phyloP scores from a whole-genome alignment of 78 protist genomes.

The Fonticula alba region DNA sequence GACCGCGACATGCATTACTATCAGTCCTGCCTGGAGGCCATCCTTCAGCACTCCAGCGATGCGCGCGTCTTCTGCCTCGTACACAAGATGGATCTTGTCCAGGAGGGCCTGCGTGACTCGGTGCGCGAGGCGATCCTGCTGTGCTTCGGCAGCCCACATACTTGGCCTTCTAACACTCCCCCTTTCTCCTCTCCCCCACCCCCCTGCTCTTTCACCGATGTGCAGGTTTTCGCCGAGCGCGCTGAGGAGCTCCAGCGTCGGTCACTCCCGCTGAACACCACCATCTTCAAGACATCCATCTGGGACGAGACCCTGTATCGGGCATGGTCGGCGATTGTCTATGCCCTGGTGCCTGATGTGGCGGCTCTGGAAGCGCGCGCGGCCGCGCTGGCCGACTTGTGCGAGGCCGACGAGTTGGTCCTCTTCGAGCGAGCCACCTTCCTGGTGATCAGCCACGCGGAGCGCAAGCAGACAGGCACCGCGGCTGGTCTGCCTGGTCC shows the following conservation, averaged over 20 bases:
- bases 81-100: conserved; percentile 93
- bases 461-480: conserved; percentile 23
- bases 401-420: conserved; percentile 87
- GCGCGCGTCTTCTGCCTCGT: conserved; percentile 76
- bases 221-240: conserved; percentile 25
- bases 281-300: conserved; percentile 75
- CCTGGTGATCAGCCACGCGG: conserved; percentile 65
- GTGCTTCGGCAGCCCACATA: not conserved
- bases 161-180: not conserved
- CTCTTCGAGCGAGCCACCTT: conserved; percentile 63
- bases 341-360: not conserved
- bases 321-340: conserved; percentile 8
- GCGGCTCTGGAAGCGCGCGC: not conserved
- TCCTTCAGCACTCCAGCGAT: conserved; percentile 40
- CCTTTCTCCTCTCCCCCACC: no score
- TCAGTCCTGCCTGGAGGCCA: conserved; percentile 46
- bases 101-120: conserved; percentile 41
- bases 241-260: conserved; percentile 40
- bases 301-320: conserved; percentile 94
- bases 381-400: conserved; percentile 72
- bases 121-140: not conserved
- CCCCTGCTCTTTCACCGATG: no score
- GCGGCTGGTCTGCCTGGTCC: no score
- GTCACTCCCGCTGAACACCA: conserved; percentile 36
- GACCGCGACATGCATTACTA: conserved; percentile 64